Base-by-base conservation (phyloP, 345 rosid species). In the Ricinus communis region DNA sequence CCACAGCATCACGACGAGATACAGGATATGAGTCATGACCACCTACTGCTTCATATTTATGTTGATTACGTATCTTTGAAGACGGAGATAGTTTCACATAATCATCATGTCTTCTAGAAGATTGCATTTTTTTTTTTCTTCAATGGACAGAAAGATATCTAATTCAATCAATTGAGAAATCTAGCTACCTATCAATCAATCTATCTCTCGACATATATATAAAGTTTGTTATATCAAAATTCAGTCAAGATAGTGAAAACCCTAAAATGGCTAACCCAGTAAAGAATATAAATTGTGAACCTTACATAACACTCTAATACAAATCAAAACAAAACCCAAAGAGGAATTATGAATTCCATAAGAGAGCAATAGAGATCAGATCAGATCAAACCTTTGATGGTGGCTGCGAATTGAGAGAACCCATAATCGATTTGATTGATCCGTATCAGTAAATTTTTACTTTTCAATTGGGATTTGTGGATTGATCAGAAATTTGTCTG, bases 41-140 rank as follows among this genome's bases (percentile, higher is more conserved):
- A 30, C 67, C 77, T 49, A 31, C 40, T n/a, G n/a, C n/a, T 58
- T 73, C 82, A 40, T 59, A 41, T 71, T 69, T 76, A 62, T 41
- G 74, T 60, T 71, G 82, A 69, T 72, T 72, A 41, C 76, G 71
- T 25, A 15, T 28, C 76, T 77, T 77, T 14, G 69, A 57, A n/a
- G 85, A 53, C 25, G 86, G 77, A 33, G 85, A 76, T 46, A 58
- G 25, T 14, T 56, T 58, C 50, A 56, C 59, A 46, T 62, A 69
- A 55, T 83, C 87, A 45, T 70, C 81, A 57, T 62, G 71, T 75
- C 81, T 83, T 76, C 86, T 69, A 64, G 86, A 73, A 43, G 86
- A 73, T 43, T 87, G 85, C 91, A 87, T 85, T 77, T 85, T 77
- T 71, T 72, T 63, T 9, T 11, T 71, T 82, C 55, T 22, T 63